phyloP scores from a whole-genome alignment of 805 yeast species.

The Candida fluviatilis region DNA sequence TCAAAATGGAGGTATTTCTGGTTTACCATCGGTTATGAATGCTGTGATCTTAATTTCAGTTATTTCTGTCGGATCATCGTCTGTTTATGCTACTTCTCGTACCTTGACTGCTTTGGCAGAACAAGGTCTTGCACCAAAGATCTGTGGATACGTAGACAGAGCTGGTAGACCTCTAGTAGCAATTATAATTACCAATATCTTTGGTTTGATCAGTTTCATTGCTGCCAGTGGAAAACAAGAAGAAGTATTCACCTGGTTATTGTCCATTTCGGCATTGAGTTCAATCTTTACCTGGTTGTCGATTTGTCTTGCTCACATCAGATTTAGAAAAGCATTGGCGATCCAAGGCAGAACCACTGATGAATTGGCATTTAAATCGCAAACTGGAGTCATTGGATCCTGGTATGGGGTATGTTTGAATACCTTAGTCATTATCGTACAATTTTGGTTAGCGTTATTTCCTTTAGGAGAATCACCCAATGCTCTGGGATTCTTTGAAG shows the following conservation, averaged over 20 bases:
- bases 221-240: constrained; percentile 40
- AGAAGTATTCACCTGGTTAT: constrained; percentile 36
- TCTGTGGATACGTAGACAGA: constrained; percentile 67
- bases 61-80: constrained; percentile 69
- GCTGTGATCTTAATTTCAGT: constrained; percentile 67
- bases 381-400: constrained; percentile 36
- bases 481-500: constrained; percentile 31
- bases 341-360: constrained; percentile 31
- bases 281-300: constrained; percentile 40
- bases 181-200: constrained; percentile 46
- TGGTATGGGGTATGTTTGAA: constrained; percentile 27
- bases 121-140: constrained; percentile 58
- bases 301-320: constrained; percentile 34
- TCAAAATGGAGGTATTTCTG: constrained; percentile 59
- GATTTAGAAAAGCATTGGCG: constrained; percentile 36
- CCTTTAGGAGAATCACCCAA: constrained; percentile 34
- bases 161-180: constrained; percentile 77
- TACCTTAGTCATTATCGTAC: constrained; percentile 36
- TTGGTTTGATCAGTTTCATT: constrained; percentile 57
- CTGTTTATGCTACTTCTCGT: constrained; percentile 68
- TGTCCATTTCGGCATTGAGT: constrained; percentile 38
- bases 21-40: constrained; percentile 66
- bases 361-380: constrained; percentile 33
- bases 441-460: constrained; percentile 40
- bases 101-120: constrained; percentile 64